Percentiles rank a stretch among this genome's conserved stretches.
Evolutionary conservation across 495 filamentous ascomycete genomes (phyloP).

Genomic region (Daldinia decipiens): DNA sequence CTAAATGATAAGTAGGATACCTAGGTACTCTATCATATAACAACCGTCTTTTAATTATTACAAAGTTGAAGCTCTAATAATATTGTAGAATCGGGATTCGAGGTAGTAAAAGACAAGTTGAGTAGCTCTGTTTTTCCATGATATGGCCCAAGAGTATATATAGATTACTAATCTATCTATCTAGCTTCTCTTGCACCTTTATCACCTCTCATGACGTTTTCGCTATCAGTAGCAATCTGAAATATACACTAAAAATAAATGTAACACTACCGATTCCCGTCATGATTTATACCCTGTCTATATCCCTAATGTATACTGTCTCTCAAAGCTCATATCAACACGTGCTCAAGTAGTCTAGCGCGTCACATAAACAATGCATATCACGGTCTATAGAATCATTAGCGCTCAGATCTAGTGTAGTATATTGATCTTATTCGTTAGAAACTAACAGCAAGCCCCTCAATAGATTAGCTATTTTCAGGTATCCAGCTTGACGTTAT

Average conservation of each 20-base stretch:
- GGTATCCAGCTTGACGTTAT: constrained; percentile 34
- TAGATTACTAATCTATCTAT: not conserved
- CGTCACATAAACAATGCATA: not conserved
- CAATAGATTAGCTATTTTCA: constrained; percentile 3
- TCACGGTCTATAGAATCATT: constrained; percentile 1
- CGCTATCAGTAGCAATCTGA: not conserved
- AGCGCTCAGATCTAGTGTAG: not conserved
- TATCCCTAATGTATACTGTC: not conserved
- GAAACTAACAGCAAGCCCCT: constrained; percentile 11
- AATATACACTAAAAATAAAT: not conserved
- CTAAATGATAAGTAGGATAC: too few species aligned
- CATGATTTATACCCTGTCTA: not conserved
- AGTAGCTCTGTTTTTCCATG: not conserved
- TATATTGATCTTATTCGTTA: constrained; percentile 14
- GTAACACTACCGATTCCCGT: not conserved
- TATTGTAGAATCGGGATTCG: too few species aligned
- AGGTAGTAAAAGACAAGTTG: not conserved
- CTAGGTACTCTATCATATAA: too few species aligned
- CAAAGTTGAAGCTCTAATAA: too few species aligned
- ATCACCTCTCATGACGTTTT: not conserved
- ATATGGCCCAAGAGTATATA: not conserved
- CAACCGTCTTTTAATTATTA: too few species aligned
- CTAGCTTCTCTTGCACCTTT: not conserved
- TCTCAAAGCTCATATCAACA: not conserved
- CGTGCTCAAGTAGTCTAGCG: not conserved